A percentile compares a stretch with the other conserved stretches of the same genome.
Conservation (phyloP, 805 yeast species). For the Alloascoidea africana region DNA sequence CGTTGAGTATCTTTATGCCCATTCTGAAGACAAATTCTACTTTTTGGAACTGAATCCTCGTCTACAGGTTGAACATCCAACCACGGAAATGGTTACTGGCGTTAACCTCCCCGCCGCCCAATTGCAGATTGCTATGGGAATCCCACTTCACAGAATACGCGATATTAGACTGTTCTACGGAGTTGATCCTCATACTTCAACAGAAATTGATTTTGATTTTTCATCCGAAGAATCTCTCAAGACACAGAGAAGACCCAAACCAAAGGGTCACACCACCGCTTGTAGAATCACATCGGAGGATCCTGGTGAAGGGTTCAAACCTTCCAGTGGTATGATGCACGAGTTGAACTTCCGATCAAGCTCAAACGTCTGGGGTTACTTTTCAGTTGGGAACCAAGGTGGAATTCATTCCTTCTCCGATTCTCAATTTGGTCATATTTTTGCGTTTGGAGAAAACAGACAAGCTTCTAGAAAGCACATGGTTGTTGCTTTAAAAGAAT, state of each 20-base stretch:
- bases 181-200: slow-evolving; percentile 85
- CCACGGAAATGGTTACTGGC: slow-evolving; percentile 98
- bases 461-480: slow-evolving; percentile 96
- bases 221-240: slow-evolving; percentile 52
- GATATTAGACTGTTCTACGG: slow-evolving; percentile 91
- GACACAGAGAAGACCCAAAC: slow-evolving; percentile 83
- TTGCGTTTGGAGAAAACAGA: slow-evolving; percentile 97
- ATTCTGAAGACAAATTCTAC: slow-evolving; percentile 87
- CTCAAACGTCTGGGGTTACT: slow-evolving; percentile 98
- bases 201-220: slow-evolving; percentile 86
- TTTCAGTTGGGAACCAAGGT: slow-evolving; percentile 92
- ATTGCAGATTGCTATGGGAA: slow-evolving; percentile 98
- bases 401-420: slow-evolving; percentile 96
- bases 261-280: slow-evolving; percentile 98
- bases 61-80: slow-evolving; percentile 98
- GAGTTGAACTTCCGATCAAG: slow-evolving; percentile 95
- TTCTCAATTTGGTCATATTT: slow-evolving; percentile 97
- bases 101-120: slow-evolving; percentile 98
- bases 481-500: slow-evolving; percentile 96
- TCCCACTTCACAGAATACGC: slow-evolving; percentile 87
- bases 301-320: slow-evolving; percentile 98
- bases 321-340: slow-evolving; percentile 92
- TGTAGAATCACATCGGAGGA: slow-evolving; percentile 98
- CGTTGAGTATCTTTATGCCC: slow-evolving; percentile 91
- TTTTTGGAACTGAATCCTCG: slow-evolving; percentile 96